Evolutionary conservation across 2,329 filamentous ascomycete genomes (phyloP).

Genomic region (Cytospora piceae): DNA sequence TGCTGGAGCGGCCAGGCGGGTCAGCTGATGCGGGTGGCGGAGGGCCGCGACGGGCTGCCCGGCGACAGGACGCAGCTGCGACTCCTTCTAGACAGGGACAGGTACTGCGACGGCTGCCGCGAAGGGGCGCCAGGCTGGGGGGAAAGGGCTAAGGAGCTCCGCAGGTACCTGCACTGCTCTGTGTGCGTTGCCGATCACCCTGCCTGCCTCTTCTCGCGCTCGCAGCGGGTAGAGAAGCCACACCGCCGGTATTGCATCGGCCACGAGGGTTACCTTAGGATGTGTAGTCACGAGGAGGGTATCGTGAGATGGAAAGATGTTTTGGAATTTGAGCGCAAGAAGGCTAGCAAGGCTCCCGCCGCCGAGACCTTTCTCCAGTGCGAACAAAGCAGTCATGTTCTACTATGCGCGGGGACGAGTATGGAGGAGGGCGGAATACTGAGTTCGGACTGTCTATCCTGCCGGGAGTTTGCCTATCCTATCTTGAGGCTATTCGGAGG

Average conservation of each 20-base stretch:
- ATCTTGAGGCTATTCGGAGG: not conserved
- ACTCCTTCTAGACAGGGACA: not conserved
- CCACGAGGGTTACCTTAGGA: not conserved
- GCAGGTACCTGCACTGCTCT: constrained; percentile 18
- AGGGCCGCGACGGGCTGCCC: not conserved
- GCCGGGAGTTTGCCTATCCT: not conserved
- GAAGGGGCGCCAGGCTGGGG: not conserved
- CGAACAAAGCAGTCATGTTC: not conserved
- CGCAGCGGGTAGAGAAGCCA: not conserved
- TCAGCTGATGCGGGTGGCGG: not conserved
- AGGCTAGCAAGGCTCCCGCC: not conserved
- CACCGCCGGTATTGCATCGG: constrained; percentile 12
- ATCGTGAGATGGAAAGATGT: not conserved
- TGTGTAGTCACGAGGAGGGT: not conserved
- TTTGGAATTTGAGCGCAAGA: not conserved
- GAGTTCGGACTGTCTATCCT: not conserved
- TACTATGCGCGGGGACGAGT: not conserved
- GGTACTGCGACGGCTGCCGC: constrained; percentile 3
- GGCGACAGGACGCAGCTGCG: not conserved
- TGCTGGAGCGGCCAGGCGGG: not conserved
- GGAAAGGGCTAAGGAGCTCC: not conserved
- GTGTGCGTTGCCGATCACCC: constrained; percentile 8
- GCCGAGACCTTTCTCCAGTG: not conserved
- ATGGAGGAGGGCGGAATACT: not conserved
- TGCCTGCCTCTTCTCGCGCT: constrained; percentile 13